Base-by-base conservation (phyloP, 2,329 filamentous ascomycete species). In the Boeremia lycopersici region DNA sequence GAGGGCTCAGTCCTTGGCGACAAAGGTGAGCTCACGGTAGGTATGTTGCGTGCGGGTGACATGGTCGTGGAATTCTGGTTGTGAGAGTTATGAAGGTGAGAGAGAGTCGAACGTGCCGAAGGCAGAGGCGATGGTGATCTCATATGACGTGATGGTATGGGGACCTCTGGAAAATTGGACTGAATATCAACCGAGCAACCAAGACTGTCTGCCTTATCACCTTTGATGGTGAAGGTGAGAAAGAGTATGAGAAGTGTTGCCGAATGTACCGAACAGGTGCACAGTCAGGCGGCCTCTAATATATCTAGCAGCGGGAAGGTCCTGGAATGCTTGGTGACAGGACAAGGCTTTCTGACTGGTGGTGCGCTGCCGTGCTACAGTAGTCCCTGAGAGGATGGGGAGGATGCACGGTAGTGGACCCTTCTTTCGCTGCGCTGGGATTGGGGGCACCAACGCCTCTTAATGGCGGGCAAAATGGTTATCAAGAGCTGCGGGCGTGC, bases 1-100 rank as follows among this genome's bases (percentile, higher is more conserved):
- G 75, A 60, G 49, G 71, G 68, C 46, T 74, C 72, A 58, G 71
- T 67, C 56, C 67, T 68, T 30, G 71, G 67, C 5, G 71, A 75
- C 33, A 74, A 65, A 26, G 71, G 73, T 19, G 70, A 71, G 58
- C 68, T 68, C 38, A 68, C 60, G 7, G 61, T 53, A 29, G 70
- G 68, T 62, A 73, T 73, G 59, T 56, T 70, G 60, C 68, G 67
- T 53, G 70, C 64, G 25, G 57, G 49, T 36, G 65, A 66, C 71
- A 72, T 73, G 57, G 60, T 60, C 30, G 41, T 61, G 53, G 57
- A 34, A 5, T 33, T 51, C 3, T 41, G 43, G 34, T 61, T 57
- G 26, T 44, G 48, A 29, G 48, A 46, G 50, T 53, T 42, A 54
- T 57, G 41, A 47, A 58, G 53, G 55, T 65, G 55, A 48, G 61